Evolutionary conservation across 2,329 filamentous ascomycete genomes (phyloP), one percentile per base, ranked within the genome.

Genomic region (Blastomyces percursus): DNA sequence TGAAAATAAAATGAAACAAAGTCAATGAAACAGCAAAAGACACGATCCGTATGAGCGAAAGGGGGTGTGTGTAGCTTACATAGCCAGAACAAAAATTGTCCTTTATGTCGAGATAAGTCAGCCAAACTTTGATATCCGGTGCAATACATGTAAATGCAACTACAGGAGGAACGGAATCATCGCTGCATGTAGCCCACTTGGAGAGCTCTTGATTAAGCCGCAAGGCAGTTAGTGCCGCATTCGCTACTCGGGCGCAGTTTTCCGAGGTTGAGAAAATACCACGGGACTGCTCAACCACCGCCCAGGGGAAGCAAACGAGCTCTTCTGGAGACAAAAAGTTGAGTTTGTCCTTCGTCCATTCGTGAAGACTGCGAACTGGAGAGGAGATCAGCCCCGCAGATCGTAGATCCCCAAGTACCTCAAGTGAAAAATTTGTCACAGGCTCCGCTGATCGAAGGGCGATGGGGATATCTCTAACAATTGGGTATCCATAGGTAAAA

Each of bases 131-230:
- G 56, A 58, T 46, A 16, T 58, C 56, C 14, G 21, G 9, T 42
- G 38, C 56, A 27, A 44, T n/a, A 24, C 56, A 58, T 30, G 56
- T 58, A 27, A 58, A 58, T 19, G 35, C 56, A 27, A 58, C 56
- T n/a, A 58, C 56, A 1, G 56, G 56, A 21, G 21, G 56, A 44
- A 44, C 19, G 19, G 12, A 46, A 32, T 46, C 56, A n/a, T 30
- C 19, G 9, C 42, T 27, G 19, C 35, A 38, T 11, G 42, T 58
- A 27, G 32, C 19, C 8, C n/a, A n/a, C 3, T 44, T 46, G 12
- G n/a, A 27, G 35, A 44, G 16, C 30, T 46, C 38, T 30, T 44
- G 38, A 32, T 58, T n/a, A 21, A 58, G 32, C 38, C 42, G 16
- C 12, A 58, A 38, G 16, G 38, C 56, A 42, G 16, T 38, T 27